phyloP scores from a whole-genome alignment of 768 basidiomycete species.

The Pisolithus marmoratus region DNA sequence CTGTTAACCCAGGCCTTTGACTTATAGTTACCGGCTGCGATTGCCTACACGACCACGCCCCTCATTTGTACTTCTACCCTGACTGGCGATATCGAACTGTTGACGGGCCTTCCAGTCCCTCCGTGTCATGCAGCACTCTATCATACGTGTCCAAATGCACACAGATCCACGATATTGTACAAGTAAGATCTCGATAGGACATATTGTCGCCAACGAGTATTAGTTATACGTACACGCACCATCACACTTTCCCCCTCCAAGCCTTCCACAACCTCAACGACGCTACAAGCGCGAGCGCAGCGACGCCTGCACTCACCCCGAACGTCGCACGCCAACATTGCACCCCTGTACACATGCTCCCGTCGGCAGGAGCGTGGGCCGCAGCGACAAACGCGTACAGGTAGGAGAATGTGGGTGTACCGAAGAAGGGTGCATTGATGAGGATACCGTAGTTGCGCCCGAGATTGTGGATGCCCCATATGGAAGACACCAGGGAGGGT shows the following conservation, averaged over 20 bases:
- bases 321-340: conserved; percentile 69
- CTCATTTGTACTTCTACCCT: no score
- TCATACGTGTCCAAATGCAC: no score
- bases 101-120: no score
- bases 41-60: no score
- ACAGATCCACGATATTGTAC: no score
- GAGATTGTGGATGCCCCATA: conserved; percentile 66
- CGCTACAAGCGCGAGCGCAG: conserved; percentile 38
- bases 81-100: no score
- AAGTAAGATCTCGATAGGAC: no score
- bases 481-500: conserved; percentile 62
- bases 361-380: conserved; percentile 36
- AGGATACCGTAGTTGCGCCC: conserved; percentile 75
- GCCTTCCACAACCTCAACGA: conserved; percentile 52
- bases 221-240: not conserved
- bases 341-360: conserved; percentile 48
- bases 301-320: conserved; percentile 38
- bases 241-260: conserved; percentile 57
- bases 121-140: no score
- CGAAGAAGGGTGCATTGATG: conserved; percentile 70
- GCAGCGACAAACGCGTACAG: conserved; percentile 68
- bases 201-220: no score
- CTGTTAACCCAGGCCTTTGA: no score
- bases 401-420: conserved; percentile 73
- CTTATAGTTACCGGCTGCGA: no score